These are phyloP conservation scores for Dysphania ambrosioides DNA, from an alignment of 148 eudicot species.

Conservation along the genomic window DNA sequence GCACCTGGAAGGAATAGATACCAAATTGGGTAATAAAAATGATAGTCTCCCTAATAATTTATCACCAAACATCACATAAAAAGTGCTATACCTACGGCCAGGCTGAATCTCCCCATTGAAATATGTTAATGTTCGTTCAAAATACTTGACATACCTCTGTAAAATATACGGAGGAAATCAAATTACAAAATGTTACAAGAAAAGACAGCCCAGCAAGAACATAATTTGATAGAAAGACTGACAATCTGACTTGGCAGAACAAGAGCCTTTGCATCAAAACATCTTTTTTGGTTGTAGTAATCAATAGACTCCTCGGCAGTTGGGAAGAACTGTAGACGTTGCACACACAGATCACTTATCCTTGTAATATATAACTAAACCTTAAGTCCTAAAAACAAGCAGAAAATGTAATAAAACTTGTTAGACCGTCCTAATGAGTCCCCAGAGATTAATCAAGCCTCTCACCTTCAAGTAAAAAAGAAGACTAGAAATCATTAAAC, in stretches of 20 bases:
- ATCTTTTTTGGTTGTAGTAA: slow-evolving; percentile 93
- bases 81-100: slow-evolving; percentile 71
- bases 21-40: background rate
- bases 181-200: slow-evolving; percentile 17
- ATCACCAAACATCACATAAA: background rate
- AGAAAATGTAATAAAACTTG: background rate
- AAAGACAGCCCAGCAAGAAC: slow-evolving; percentile 16
- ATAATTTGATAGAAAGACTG: slow-evolving; percentile 26
- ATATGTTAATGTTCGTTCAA: slow-evolving; percentile 74
- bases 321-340: slow-evolving; percentile 74
- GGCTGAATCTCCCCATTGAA: slow-evolving; percentile 94
- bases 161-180: slow-evolving; percentile 18
- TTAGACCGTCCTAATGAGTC: slow-evolving; percentile 1
- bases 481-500: slow-evolving; percentile 95
- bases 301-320: slow-evolving; percentile 98
- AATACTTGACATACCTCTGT: slow-evolving; percentile 94
- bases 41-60: background rate
- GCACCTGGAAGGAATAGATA: slow-evolving; percentile 49
- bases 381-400: background rate
- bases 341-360: slow-evolving; percentile 22
- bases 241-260: slow-evolving; percentile 99
- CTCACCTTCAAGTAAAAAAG: slow-evolving; percentile 83
- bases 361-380: background rate
- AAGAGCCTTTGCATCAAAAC: slow-evolving; percentile 89
- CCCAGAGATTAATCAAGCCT: slow-evolving; percentile 4